Base-by-base conservation (phyloP, 805 yeast species). In the Cyberlindnera bimundalis region DNA sequence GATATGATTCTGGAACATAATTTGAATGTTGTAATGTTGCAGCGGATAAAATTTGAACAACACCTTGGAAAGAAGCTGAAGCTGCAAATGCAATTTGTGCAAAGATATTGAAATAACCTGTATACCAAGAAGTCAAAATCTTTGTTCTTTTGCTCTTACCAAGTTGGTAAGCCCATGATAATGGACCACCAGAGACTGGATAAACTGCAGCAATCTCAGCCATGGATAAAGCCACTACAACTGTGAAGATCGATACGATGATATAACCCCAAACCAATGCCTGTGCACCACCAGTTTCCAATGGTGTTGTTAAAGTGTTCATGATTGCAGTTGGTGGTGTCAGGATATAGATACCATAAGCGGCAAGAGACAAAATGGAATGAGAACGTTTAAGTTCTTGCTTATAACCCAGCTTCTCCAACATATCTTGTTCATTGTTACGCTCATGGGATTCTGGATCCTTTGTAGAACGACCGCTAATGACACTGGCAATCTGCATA, bases 201-300 rank as follows among this genome's bases (percentile, higher is more conserved):
- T 53, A 62, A 3, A 61, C 61, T 29, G 64, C 63, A 5, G 62
- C 62, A 16, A 64, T 50, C 44, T 64, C 69, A 38, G 60, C 59
- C 42, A 56, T 41, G 13, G 55, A 51, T 6, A 50, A 19, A 1
- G 58, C 56, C 13, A 55, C 58, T 3, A 53, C 39, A 39, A 55
- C 42, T 8, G 59, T 53, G 46, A 56, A 52, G 37, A 49, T 33
- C 6, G 51, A 42, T 6, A 52, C 58, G 12, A 56, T 53, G 30
- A 56, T 50, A 37, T 53, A 56, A 27, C 60, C 58, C 58, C 58
- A 53, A 6, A 56, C 52, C 6, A 56, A 43, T n/a, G 48, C 51
- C 37, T 54, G 58, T 10, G 58, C 49, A 33, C 60, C 60, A 43
- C 60, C 60, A 21, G 43, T 46, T 13, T 19, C 29, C 36, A 55